Conservation (phyloP, 2,329 filamentous ascomycete species). For the Aspergillus transmontanensis region DNA sequence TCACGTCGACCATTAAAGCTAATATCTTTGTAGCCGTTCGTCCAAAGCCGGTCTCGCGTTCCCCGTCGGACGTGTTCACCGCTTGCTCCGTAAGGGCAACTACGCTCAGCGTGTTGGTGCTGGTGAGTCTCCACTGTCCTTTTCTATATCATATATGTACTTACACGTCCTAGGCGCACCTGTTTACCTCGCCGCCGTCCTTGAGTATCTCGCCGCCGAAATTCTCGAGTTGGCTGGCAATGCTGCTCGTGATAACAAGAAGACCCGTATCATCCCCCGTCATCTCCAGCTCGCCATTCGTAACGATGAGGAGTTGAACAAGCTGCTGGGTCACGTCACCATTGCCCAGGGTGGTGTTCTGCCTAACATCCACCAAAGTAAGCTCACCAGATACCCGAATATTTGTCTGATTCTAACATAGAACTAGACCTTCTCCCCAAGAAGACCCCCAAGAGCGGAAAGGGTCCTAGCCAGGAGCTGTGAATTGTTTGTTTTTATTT, state of each 20-base stretch:
- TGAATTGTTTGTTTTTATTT: constrained; percentile 62
- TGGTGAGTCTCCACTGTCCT: constrained; percentile 53
- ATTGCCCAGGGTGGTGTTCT: constrained; percentile 98
- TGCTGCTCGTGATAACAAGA: constrained; percentile 99
- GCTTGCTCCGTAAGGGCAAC: constrained; percentile 98
- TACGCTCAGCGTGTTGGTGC: constrained; percentile 99
- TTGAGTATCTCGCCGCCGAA: constrained; percentile 1
- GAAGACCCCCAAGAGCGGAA: constrained; percentile 96
- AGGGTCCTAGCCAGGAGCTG: constrained; percentile 88
- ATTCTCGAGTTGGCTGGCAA: constrained; percentile 97
- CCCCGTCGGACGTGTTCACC: constrained; percentile 98
- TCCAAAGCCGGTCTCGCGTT: constrained; percentile 99
- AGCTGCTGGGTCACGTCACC: constrained; percentile 91
- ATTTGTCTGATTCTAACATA: constrained; percentile 51
- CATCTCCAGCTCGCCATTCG: constrained; percentile 99
- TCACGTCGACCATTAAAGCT: constrained; percentile 43
- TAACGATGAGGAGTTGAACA: constrained; percentile 99
- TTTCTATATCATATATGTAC: background rate
- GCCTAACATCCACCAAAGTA: constrained; percentile 84
- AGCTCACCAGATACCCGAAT: constrained; percentile 85
- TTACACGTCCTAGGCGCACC: constrained; percentile 63
- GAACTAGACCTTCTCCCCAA: constrained; percentile 88
- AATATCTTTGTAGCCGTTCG: constrained; percentile 69
- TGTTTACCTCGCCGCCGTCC: constrained; percentile 82
- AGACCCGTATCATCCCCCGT: constrained; percentile 99